Evolutionary conservation across 164 flowering plant genomes (phyloP).

Genomic region (Echeveria elegans): DNA sequence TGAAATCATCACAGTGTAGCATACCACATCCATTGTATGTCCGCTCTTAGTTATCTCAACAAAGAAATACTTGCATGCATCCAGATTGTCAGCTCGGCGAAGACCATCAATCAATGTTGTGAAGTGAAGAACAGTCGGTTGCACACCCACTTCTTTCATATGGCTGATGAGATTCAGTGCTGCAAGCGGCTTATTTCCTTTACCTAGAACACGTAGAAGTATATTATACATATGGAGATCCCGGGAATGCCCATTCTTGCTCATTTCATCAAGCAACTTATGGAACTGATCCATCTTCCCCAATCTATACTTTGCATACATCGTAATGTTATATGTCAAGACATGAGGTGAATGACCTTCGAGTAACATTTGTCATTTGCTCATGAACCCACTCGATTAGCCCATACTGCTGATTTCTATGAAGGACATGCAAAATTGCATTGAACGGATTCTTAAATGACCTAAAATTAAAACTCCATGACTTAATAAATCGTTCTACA

Average conservation of each 20-base stretch:
- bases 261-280: conserved; percentile 69
- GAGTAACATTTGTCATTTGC: conserved; percentile 67
- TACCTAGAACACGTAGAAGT: conserved; percentile 73
- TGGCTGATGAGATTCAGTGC: conserved; percentile 66
- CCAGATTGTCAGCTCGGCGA: conserved; percentile 80
- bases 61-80: conserved; percentile 68
- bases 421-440: conserved; percentile 67
- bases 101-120: conserved; percentile 87
- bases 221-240: conserved; percentile 80
- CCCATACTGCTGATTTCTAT: conserved; percentile 42
- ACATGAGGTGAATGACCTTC: conserved; percentile 56
- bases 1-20: conserved; percentile 82
- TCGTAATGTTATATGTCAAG: conserved; percentile 62
- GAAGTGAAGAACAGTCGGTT: conserved; percentile 70
- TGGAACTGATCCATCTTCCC: conserved; percentile 65
- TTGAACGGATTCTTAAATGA: conserved; percentile 72
- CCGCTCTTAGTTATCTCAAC: conserved; percentile 64
- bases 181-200: conserved; percentile 55
- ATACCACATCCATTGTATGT: conserved; percentile 73
- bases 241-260: conserved; percentile 45
- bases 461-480: conserved; percentile 60
- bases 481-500: conserved; percentile 73
- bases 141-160: conserved; percentile 68
- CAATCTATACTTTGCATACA: conserved; percentile 60
- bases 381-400: conserved; percentile 85